Percentiles rank a stretch among this genome's conserved stretches.
phyloP scores from a whole-genome alignment of 768 basidiomycete genomes.

The Lyophyllum semitale region DNA sequence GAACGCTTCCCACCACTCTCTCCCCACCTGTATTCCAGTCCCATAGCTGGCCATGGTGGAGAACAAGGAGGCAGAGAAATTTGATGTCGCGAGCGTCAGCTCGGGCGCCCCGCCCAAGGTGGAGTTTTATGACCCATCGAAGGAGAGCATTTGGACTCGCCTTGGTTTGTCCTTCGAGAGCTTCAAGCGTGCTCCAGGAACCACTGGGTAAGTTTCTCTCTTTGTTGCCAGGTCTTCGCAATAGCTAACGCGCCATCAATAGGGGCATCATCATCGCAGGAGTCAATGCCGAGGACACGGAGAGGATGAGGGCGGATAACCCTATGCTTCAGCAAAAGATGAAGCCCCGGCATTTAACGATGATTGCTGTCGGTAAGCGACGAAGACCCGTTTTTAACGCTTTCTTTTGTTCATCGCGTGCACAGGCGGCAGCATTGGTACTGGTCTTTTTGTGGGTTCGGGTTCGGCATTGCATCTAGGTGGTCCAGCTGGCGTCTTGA shows the following conservation, averaged over 20 bases:
- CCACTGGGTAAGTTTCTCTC: slow-evolving; percentile 40
- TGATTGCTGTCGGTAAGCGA: slow-evolving; percentile 49
- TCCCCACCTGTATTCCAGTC: slow-evolving; percentile 3
- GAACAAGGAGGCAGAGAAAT: slow-evolving; percentile 35
- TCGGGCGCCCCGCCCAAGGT: slow-evolving; percentile 26
- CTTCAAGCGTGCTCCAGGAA: slow-evolving; percentile 49
- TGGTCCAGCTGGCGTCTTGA: slow-evolving; percentile 45
- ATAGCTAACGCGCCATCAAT: background rate
- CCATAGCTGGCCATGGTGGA: slow-evolving; percentile 21
- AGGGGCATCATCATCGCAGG: slow-evolving; percentile 43
- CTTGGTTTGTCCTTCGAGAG: slow-evolving; percentile 42
- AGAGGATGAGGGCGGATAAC: slow-evolving; percentile 37
- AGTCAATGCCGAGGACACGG: slow-evolving; percentile 34
- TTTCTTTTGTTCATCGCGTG: background rate
- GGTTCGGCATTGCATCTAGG: slow-evolving; percentile 39
- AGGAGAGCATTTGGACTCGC: slow-evolving; percentile 47
- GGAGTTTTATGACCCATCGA: slow-evolving; percentile 48
- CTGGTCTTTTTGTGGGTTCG: slow-evolving; percentile 50
- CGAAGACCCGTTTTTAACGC: background rate
- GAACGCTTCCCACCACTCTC: background rate
- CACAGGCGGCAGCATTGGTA: slow-evolving; percentile 48
- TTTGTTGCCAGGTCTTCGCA: background rate
- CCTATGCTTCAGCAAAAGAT: slow-evolving; percentile 51
- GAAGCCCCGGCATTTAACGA: slow-evolving; percentile 46
- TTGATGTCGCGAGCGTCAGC: slow-evolving; percentile 31